Evolutionary conservation across 306 rosid genomes (phyloP), one percentile per base, ranked within the genome.

Genomic region (Quercus variabilis): DNA sequence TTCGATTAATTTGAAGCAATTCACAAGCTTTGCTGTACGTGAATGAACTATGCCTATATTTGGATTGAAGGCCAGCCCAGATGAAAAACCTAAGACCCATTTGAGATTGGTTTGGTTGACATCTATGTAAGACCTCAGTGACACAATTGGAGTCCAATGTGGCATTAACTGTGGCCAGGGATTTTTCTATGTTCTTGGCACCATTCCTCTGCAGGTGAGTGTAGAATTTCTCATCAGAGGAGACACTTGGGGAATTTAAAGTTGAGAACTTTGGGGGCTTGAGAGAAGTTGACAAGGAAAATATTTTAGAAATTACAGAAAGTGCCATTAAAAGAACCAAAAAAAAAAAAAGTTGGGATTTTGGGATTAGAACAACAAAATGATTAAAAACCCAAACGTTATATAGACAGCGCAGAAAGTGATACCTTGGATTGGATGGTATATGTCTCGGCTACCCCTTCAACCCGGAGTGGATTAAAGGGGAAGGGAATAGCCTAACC

Each of bases 51-150:
- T 92, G 99, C 80, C 90, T 91, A 54, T 94, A 91, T 62, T 83
- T 87, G 68, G 94, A 69, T 81, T 92, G 97, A 79, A 86, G 85
- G 33, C 95, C 99, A 74, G 95, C 97, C 99, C 97, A 94, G 41
- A 92, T 31, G 35, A 31, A 31, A 31, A 31, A 31, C 35, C 35
- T 31, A 31, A 31, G 35, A 31, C 35, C 35, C 35, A 31, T 31
- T 31, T 31, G 35, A 31, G 35, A 31, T 4, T 31, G 35, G 35
- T 31, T 31, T 31, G 35, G 35, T 31, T 31, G 35, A 31, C 35
- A 31, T 31, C 35, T 31, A 31, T 31, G 35, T 31, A 31, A 31
- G 5, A 31, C 35, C 35, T 31, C 35, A 31, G 35, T 31, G 6
- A 31, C 35, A 31, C 35, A 31, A 70, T 72, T 77, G 58, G 93